phyloP scores from a whole-genome alignment of 2,329 filamentous ascomycete genomes.

The Neonectria faginata region DNA sequence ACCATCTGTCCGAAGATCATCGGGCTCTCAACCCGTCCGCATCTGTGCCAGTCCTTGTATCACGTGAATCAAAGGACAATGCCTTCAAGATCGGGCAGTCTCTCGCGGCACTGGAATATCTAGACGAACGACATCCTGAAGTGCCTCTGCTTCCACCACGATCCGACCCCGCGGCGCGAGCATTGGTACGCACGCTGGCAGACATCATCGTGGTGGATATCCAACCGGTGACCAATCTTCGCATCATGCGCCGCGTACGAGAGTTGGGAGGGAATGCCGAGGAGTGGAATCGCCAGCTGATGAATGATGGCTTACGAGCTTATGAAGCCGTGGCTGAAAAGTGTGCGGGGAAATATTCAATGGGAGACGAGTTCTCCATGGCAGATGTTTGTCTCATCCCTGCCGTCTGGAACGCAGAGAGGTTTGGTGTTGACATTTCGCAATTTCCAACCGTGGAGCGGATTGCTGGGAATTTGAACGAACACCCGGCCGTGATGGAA shows the following conservation, averaged over 20 bases:
- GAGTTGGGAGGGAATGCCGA: conserved; percentile 56
- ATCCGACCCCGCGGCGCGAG: conserved; percentile 56
- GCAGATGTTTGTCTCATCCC: conserved; percentile 70
- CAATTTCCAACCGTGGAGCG: conserved; percentile 60
- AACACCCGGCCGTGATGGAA: conserved; percentile 62
- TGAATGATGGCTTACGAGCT: conserved; percentile 64
- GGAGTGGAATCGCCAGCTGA: conserved; percentile 64
- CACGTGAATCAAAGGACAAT: conserved; percentile 43
- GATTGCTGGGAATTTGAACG: conserved; percentile 60
- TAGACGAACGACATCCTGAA: conserved; percentile 65
- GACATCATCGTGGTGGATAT: conserved; percentile 67
- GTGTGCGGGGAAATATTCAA: conserved; percentile 63
- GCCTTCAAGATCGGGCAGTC: conserved; percentile 65
- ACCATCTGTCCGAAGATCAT: conserved; percentile 62
- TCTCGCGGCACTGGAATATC: conserved; percentile 70
- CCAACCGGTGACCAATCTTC: conserved; percentile 70
- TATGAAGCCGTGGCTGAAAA: conserved; percentile 61
- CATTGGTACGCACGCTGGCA: conserved; percentile 64
- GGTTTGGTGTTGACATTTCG: conserved; percentile 64
- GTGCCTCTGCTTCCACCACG: conserved; percentile 62
- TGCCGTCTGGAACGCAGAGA: conserved; percentile 67
- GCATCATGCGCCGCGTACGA: conserved; percentile 62
- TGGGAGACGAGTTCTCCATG: conserved; percentile 66
- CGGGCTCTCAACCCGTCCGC: conserved; percentile 63
- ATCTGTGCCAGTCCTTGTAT: conserved; percentile 66